Evolutionary conservation across 2,329 filamentous ascomycete genomes (phyloP).

Genomic region (Cladorrhinum sp.): DNA sequence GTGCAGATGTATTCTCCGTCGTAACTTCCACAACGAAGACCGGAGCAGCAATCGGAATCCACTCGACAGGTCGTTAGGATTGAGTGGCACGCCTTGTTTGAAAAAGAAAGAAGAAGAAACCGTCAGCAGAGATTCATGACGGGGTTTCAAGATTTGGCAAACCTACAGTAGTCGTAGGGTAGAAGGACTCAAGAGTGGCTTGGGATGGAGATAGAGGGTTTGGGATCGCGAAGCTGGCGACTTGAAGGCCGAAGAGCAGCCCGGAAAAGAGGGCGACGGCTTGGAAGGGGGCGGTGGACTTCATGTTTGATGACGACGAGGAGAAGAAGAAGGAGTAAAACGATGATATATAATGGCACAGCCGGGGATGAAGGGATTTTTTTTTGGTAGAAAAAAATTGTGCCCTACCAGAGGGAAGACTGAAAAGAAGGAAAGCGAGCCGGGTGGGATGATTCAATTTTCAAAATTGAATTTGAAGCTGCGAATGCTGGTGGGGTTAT

Average conservation of each 20-base stretch:
- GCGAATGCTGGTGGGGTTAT: too few relatives aligned
- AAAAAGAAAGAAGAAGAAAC: too few relatives aligned
- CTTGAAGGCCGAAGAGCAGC: slow-evolving; percentile 19
- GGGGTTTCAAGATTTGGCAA: background rate
- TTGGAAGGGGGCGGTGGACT: slow-evolving; percentile 12
- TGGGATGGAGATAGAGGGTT: background rate
- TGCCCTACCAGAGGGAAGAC: background rate
- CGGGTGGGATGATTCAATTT: too few relatives aligned
- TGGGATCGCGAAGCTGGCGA: slow-evolving; percentile 17
- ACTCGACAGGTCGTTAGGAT: slow-evolving; percentile 19
- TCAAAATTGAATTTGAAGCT: too few relatives aligned
- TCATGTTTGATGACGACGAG: slow-evolving; percentile 12
- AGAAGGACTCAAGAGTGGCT: background rate
- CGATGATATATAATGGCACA: too few relatives aligned
- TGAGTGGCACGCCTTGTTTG: slow-evolving; percentile 22
- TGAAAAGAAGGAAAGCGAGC: background rate
- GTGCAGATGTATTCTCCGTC: slow-evolving; percentile 22
- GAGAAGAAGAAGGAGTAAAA: background rate
- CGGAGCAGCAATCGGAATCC: slow-evolving; percentile 19
- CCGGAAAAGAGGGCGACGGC: slow-evolving; percentile 10
- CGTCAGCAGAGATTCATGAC: too few relatives aligned
- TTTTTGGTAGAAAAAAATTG: too few relatives aligned
- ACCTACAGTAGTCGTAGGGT: background rate
- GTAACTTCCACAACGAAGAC: slow-evolving; percentile 16
- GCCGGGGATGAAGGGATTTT: background rate